Percentiles rank a stretch among this genome's conserved stretches.
Conservation (phyloP, 108 stramenopile genomes). For the Cyclotella distinguenda region DNA sequence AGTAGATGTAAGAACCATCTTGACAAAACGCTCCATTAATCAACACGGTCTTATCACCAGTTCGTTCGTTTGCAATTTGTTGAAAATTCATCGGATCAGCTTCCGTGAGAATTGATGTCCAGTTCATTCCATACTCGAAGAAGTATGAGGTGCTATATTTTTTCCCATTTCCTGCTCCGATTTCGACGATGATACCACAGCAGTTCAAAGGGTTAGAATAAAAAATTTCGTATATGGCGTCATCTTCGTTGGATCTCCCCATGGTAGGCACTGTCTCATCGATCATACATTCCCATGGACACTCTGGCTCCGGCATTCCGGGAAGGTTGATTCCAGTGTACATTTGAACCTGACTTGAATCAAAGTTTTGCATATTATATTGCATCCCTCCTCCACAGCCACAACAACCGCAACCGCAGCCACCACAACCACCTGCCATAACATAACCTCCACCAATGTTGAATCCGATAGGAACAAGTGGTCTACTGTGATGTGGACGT, state of each 20-base stretch:
- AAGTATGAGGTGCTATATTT: slow-evolving; percentile 30
- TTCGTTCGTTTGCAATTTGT: slow-evolving; percentile 31
- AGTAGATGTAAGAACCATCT: slow-evolving; percentile 22
- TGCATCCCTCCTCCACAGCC: slow-evolving; percentile 17
- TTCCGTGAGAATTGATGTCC: slow-evolving; percentile 47
- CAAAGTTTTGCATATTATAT: background rate
- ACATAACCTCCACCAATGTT: slow-evolving; percentile 1
- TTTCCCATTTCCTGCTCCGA: slow-evolving; percentile 50
- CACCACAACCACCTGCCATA: slow-evolving; percentile 11
- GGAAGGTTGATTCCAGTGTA: background rate
- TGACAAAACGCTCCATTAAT: slow-evolving; percentile 49
- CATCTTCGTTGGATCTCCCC: slow-evolving; percentile 51
- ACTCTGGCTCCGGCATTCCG: background rate
- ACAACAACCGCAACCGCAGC: slow-evolving; percentile 14
- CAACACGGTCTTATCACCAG: slow-evolving; percentile 21
- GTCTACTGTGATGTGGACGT: background rate
- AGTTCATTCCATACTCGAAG: slow-evolving; percentile 53
- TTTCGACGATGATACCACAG: slow-evolving; percentile 51
- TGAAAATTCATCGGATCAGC: slow-evolving; percentile 42
- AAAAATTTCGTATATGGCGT: slow-evolving; percentile 55
- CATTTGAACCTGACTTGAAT: background rate
- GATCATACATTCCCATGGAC: slow-evolving; percentile 27
- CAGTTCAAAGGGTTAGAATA: slow-evolving; percentile 56
- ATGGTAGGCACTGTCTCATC: slow-evolving; percentile 38
- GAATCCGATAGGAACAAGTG: background rate